Evolutionary conservation across 1,139 yeast species (phyloP).

Genomic region (Casaregolazyma suthepensis): DNA sequence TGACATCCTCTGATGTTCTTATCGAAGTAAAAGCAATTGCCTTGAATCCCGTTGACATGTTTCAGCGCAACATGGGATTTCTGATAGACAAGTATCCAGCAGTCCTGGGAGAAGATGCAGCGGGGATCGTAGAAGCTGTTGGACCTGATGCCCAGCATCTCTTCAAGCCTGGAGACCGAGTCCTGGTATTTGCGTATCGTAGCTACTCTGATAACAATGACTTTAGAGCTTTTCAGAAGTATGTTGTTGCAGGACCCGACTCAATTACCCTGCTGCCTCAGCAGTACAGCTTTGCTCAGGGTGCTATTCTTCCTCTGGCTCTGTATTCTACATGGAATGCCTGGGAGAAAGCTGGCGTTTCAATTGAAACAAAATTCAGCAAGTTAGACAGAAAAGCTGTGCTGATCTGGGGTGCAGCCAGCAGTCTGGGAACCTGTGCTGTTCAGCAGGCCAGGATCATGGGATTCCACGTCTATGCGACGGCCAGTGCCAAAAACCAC

Average conservation of each 20-base stretch:
- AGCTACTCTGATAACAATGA: background rate
- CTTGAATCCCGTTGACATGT: background rate
- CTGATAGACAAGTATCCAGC: background rate
- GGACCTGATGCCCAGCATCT: background rate
- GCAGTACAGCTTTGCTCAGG: background rate
- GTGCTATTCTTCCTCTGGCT: background rate
- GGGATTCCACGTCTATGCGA: slow-evolving; percentile 50
- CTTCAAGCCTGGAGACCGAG: background rate
- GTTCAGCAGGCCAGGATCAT: slow-evolving; percentile 47
- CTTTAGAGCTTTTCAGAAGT: background rate
- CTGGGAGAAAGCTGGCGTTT: background rate
- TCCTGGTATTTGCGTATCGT: background rate
- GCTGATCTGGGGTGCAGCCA: slow-evolving; percentile 55
- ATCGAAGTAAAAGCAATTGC: background rate
- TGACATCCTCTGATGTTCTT: background rate
- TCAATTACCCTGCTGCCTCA: background rate
- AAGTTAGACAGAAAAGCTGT: background rate
- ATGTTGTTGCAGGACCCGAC: background rate
- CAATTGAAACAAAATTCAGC: background rate
- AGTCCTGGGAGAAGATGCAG: background rate
- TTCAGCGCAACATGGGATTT: background rate
- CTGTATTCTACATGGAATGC: background rate
- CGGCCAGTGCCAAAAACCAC: slow-evolving; percentile 45
- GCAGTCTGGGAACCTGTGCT: slow-evolving; percentile 50
- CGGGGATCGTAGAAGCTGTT: background rate